These are phyloP conservation scores for Trichophaea hybrida DNA, from an alignment of 2,329 filamentous ascomycete genomes.

Conservation along the genomic window DNA sequence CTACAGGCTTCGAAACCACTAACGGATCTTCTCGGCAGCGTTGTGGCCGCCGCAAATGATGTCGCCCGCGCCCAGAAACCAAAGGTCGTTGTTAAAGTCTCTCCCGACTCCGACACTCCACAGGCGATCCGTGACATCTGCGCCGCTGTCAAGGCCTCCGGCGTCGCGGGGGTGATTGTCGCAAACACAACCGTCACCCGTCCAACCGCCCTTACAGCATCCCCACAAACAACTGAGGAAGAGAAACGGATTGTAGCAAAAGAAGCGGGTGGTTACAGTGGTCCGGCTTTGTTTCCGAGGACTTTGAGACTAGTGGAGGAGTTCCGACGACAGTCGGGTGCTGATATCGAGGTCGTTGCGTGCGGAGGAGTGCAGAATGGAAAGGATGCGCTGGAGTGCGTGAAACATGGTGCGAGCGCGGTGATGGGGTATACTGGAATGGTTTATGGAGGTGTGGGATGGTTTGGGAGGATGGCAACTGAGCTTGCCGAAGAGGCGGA, in stretches of 20 bases:
- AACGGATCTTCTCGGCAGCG: slow-evolving; percentile 62
- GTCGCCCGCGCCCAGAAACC: slow-evolving; percentile 58
- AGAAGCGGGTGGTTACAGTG: slow-evolving; percentile 68
- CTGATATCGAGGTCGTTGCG: slow-evolving; percentile 60
- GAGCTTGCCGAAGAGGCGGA: slow-evolving; percentile 38
- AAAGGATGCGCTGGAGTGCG: slow-evolving; percentile 61
- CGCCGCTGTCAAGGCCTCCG: slow-evolving; percentile 64
- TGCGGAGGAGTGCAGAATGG: slow-evolving; percentile 87
- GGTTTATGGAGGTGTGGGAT: slow-evolving; percentile 50
- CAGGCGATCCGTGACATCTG: slow-evolving; percentile 78
- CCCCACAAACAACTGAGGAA: slow-evolving; percentile 47
- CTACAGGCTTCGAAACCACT: slow-evolving; percentile 75
- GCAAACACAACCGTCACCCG: slow-evolving; percentile 90
- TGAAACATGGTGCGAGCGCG: slow-evolving; percentile 79
- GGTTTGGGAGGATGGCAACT: slow-evolving; percentile 49
- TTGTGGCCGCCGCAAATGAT: slow-evolving; percentile 58
- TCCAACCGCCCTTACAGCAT: slow-evolving; percentile 52
- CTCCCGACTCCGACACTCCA: slow-evolving; percentile 80
- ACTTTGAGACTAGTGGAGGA: slow-evolving; percentile 64
- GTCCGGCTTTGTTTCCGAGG: slow-evolving; percentile 71
- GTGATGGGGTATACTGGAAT: slow-evolving; percentile 80
- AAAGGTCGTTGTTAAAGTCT: slow-evolving; percentile 94
- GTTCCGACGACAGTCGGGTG: slow-evolving; percentile 58
- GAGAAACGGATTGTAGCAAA: slow-evolving; percentile 59
- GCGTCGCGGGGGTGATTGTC: slow-evolving; percentile 89